Base-by-base conservation (phyloP, 331 rosid species). In the Ulmus americana region DNA sequence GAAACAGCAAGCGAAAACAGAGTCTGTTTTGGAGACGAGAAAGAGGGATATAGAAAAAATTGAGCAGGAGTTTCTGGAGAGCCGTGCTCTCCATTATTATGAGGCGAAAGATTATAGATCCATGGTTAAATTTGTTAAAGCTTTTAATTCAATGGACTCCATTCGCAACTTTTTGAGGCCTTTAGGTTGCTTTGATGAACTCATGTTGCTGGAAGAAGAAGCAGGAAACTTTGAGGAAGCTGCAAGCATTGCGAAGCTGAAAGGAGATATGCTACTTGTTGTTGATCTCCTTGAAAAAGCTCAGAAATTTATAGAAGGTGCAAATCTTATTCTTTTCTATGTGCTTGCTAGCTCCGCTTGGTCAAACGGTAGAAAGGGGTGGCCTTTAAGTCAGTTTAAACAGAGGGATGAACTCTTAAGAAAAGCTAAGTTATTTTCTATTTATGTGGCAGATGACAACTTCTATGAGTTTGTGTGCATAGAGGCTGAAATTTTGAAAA, bases 61-160 rank as follows among this genome's bases (percentile, higher is more conserved):
- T 22, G 90, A 76, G 58, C 90, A 78, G 7, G 46, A 60, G 2
- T 88, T 83, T 74, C 57, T 88, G 40, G 85, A 82, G 74, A 75
- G 50, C 20, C 75, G 82, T 76, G 95, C 96, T 22, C 56, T n/a
- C 8, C 83, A 80, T 69, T 80, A 80, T 61, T 65, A 76, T 66
- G 12, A 60, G 7, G 13, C 59, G 12, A 75, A 74, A 45, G 90
- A 82, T 65, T 58, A 4, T 20, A 73, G 40, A 57, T 70, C 80
- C 20, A 86, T 88, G 96, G 76, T 84, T 81, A 80, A 76, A 46
- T 83, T 80, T 75, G 84, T 86, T 44, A 80, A 76, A 70, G 85
- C 86, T 55, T 87, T 90, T 65, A 57, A 47, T 14, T 70, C 87
- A 0, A 68, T 83, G 39, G 70, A 70, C 56, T 74, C 59, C 58